Evolutionary conservation across 1,284 basidiomycete species (phyloP), one percentile per base, ranked within the genome.

Genomic region (Tilletiaria anomala): DNA sequence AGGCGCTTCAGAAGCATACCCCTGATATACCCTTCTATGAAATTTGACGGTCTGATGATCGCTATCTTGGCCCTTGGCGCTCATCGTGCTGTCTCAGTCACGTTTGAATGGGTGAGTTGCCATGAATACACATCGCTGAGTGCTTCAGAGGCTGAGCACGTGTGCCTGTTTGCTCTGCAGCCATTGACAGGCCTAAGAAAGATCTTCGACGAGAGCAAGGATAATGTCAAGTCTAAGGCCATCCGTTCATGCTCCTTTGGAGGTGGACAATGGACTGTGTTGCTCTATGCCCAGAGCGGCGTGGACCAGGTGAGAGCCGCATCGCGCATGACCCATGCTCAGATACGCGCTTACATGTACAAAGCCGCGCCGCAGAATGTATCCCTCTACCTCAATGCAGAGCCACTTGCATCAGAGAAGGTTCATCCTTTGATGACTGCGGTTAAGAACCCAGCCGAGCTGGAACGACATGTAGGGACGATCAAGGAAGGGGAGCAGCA

Each of bases 141-240:
- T 26, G 24, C 24, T 26, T 26, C 24, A 6, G 8, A 26, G 24
- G n/a, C 24, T 26, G 24, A 6, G 24, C 24, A 8, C 8, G n/a
- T 26, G 6, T 14, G 6, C 33, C 18, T 18, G 15, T n/a, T 15
- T 8, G 16, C 20, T 6, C 35, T 37, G n/a, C 39, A 41, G 58
- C 58, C 58, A 15, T 49, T 70, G 8, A 47, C 50, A 33, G 61
- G 66, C 35, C 56, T 70, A 16, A 60, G 58, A 38, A 41, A 56
- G 21, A 48, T 69, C 15, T 70, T 70, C 37, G 67, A 69, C 32
- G 52, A 54, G 11, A 63, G 64, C 14, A 60, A 59, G 40, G 53
- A 57, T 16, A 63, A 69, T 10, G 37, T 47, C n/a, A 70, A 70
- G 57, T 60, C 54, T 22, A 67, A 62, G 36, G 69, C 67, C 34